These are phyloP conservation scores for Cladosporium oxysporum DNA, from an alignment of 2,329 filamentous ascomycete species.

Conservation along the genomic window DNA sequence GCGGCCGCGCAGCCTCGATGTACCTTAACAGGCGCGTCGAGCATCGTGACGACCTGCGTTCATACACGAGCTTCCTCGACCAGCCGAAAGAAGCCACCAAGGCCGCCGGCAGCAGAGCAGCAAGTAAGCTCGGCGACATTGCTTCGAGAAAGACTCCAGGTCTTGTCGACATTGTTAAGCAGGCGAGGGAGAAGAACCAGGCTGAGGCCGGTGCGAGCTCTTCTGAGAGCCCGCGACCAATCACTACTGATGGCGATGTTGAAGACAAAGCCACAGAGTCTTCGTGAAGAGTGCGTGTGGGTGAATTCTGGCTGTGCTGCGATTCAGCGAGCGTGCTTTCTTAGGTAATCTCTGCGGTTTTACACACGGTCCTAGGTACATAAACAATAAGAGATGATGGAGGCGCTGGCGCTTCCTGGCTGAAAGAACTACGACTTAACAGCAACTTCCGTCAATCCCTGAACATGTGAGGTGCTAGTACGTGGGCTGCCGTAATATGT, in stretches of 20 bases:
- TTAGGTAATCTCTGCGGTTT: background rate
- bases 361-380: background rate
- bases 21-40: constrained; percentile 57
- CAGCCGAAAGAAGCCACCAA: constrained; percentile 12
- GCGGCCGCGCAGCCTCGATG: constrained; percentile 55
- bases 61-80: constrained; percentile 32
- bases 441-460: too few relatives aligned
- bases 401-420: background rate
- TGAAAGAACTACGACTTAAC: background rate
- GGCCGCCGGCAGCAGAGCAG: constrained; percentile 9
- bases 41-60: constrained; percentile 42
- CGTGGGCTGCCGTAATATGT: too few relatives aligned
- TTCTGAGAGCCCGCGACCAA: background rate
- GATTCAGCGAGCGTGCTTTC: constrained; percentile 5
- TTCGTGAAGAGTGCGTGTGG: background rate
- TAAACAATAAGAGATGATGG: background rate
- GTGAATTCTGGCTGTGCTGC: background rate
- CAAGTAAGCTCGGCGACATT: constrained; percentile 4
- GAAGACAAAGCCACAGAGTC: background rate
- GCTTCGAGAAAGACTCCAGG: background rate
- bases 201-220: constrained; percentile 1
- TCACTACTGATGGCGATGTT: background rate
- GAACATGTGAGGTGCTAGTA: too few relatives aligned
- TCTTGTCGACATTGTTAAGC: constrained; percentile 2
- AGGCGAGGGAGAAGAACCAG: constrained; percentile 16